These are phyloP conservation scores for Coemansia erecta DNA, from an alignment of 192 early-diverging fungal species.

Conservation along the genomic window DNA sequence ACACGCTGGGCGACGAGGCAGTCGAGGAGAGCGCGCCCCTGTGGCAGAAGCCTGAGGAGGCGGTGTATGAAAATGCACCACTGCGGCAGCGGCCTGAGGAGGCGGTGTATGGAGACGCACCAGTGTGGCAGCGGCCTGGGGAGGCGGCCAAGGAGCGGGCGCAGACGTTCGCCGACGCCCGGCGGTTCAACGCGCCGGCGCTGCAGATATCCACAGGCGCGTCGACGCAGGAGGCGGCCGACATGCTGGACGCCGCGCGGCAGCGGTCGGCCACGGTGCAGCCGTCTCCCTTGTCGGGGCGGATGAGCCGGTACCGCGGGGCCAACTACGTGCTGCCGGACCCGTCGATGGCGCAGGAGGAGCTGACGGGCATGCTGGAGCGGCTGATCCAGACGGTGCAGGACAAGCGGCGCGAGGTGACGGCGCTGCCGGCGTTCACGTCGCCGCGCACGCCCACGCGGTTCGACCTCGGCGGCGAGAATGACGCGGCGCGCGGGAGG, in stretches of 20 bases:
- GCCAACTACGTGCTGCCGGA: slow-evolving; percentile 7
- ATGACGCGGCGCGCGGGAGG: not conserved
- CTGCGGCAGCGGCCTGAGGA: too few relatives aligned
- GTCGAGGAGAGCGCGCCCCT: not conserved
- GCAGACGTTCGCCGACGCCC: slow-evolving; percentile 2
- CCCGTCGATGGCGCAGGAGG: slow-evolving; percentile 24
- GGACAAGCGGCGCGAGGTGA: slow-evolving; percentile 17
- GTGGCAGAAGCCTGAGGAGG: not conserved
- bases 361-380: slow-evolving; percentile 34
- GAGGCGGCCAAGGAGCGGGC: not conserved
- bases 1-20: not conserved
- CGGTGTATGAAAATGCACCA: too few relatives aligned
- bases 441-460: slow-evolving; percentile 36
- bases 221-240: not conserved
- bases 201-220: not conserved
- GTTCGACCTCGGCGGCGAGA: slow-evolving; percentile 11
- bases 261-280: slow-evolving; percentile 5
- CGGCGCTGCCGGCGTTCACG: slow-evolving; percentile 10
- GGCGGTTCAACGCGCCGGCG: not conserved
- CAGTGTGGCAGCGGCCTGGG: too few relatives aligned
- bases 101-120: too few relatives aligned
- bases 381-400: slow-evolving; percentile 33
- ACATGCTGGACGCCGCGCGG: not conserved
- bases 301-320: not conserved
- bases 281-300: not conserved